Conservation (phyloP, 2,329 filamentous ascomycete genomes). For the Atkinsonella hypoxylon region DNA sequence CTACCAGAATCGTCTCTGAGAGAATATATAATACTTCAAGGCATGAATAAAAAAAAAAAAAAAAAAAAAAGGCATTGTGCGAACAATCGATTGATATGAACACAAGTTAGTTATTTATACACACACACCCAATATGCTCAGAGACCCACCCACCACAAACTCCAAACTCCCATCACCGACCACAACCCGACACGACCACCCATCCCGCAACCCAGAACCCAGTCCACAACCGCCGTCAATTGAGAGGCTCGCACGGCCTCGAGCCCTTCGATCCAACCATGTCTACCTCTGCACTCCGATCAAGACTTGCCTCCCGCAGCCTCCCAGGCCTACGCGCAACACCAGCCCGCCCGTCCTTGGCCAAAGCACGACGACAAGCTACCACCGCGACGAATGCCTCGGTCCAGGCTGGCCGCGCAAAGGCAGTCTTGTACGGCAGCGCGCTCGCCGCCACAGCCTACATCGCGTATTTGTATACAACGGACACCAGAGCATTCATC, state of each 20-base stretch:
- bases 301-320: constrained; percentile 6
- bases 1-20: too few species aligned
- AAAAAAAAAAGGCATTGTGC: too few species aligned
- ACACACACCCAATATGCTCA: too few species aligned
- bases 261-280: constrained; percentile 4
- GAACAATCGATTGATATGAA: too few species aligned
- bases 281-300: constrained; percentile 9
- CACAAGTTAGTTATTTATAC: too few species aligned
- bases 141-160: not conserved
- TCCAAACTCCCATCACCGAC: too few species aligned
- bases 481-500: constrained; percentile 59
- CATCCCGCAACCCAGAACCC: not conserved
- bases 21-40: too few species aligned
- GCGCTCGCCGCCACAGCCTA: constrained; percentile 29
- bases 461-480: constrained; percentile 54
- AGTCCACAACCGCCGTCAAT: constrained; percentile 3
- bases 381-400: constrained; percentile 20
- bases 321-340: constrained; percentile 6
- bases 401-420: constrained; percentile 19
- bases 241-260: constrained; percentile 9
- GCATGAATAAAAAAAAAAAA: too few species aligned
- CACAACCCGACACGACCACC: too few species aligned
- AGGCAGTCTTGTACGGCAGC: constrained; percentile 27
- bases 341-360: constrained; percentile 1
- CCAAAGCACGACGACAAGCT: constrained; percentile 17